phyloP scores from a whole-genome alignment of 2,329 filamentous ascomycete species.

The Emmonsia crescens region DNA sequence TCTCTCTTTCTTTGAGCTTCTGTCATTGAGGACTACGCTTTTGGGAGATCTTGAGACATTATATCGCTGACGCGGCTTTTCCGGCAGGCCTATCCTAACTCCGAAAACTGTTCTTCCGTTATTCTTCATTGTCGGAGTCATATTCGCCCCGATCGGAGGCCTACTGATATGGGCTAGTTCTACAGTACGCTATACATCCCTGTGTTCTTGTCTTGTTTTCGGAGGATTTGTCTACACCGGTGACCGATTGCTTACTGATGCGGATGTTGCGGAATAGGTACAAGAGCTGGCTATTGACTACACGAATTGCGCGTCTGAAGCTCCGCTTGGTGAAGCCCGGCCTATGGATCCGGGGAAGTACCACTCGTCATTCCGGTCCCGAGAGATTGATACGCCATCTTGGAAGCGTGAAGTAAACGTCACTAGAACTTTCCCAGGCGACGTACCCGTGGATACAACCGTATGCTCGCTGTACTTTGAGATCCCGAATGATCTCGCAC shows the following conservation, averaged over 20 bases:
- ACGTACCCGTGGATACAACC: constrained; percentile 28
- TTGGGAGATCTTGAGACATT: not conserved
- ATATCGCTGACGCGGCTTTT: constrained; percentile 7
- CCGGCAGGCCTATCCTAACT: constrained; percentile 72
- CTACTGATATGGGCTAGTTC: constrained; percentile 76
- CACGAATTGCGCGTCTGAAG: constrained; percentile 57
- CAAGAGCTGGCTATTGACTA: constrained; percentile 90
- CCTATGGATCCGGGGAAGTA: constrained; percentile 48
- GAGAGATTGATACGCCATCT: constrained; percentile 25
- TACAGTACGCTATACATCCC: constrained; percentile 43
- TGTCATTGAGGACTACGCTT: not conserved
- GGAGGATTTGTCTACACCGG: not conserved
- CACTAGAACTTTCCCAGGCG: constrained; percentile 16
- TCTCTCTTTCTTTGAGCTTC: not conserved
- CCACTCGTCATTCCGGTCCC: constrained; percentile 60
- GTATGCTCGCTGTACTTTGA: constrained; percentile 66
- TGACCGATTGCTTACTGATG: not conserved
- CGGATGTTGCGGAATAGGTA: constrained; percentile 45
- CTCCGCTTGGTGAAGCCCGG: constrained; percentile 33
- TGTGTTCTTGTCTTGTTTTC: not conserved
- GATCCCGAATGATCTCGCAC: constrained; percentile 65
- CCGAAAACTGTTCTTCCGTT: constrained; percentile 87
- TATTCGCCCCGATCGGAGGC: constrained; percentile 88
- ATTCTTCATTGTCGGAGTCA: constrained; percentile 81
- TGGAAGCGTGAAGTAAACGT: constrained; percentile 20